Conservation (phyloP, 2,329 filamentous ascomycete genomes). For the Lachnellula cervina region DNA sequence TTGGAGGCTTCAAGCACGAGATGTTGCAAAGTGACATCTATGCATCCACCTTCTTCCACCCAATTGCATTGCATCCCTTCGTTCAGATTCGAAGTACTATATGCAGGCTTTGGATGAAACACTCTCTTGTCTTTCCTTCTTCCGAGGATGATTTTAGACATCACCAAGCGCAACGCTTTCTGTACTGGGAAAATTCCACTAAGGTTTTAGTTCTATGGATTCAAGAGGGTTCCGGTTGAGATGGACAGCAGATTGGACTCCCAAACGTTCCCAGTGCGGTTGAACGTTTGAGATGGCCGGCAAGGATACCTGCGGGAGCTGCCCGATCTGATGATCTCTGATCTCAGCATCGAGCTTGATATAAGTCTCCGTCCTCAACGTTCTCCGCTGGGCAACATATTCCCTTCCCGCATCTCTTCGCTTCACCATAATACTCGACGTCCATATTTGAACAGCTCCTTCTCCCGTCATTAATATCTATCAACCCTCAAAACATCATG, state of each 20-base stretch:
- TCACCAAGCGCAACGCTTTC: neutral
- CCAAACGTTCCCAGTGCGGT: too few species aligned
- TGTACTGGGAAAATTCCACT: neutral
- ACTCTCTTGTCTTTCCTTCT: too few species aligned
- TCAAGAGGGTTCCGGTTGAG: neutral
- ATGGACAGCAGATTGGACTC: neutral
- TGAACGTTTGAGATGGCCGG: neutral
- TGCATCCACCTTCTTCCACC: too few species aligned
- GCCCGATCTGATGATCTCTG: neutral
- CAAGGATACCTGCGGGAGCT: neutral
- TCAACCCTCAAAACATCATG: constrained; percentile 10
- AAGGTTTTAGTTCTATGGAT: neutral
- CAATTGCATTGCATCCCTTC: too few species aligned
- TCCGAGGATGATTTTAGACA: neutral
- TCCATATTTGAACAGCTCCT: neutral
- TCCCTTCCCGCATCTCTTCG: neutral
- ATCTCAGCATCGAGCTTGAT: neutral
- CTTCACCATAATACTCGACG: constrained; percentile 6
- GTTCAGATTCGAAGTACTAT: too few species aligned
- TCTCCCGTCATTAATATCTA: neutral
- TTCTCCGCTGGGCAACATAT: too few species aligned
- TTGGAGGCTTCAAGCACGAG: neutral
- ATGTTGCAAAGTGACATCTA: neutral
- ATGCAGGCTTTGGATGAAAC: too few species aligned
- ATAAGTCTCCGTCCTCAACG: neutral